A percentile compares a stretch with the other conserved stretches of the same genome.
Evolutionary conservation across 192 early-diverging fungal genomes (phyloP).

Genomic region (Mortierella alpina): DNA sequence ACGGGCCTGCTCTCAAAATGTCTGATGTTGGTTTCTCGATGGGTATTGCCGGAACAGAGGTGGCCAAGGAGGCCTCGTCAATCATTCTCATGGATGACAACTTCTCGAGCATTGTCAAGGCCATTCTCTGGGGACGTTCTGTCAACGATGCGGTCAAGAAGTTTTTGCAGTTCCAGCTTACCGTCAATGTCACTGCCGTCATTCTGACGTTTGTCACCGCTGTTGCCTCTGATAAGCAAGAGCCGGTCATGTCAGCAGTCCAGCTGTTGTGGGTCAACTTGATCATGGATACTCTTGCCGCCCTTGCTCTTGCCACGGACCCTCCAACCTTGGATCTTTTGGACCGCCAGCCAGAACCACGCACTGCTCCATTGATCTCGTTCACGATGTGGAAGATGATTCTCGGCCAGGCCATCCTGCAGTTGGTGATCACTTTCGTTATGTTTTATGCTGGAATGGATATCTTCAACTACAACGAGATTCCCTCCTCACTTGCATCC

Average conservation of each 20-base stretch:
- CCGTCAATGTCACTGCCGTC: constrained; percentile 94
- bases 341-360: constrained; percentile 85
- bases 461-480: constrained; percentile 60
- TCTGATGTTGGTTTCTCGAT: constrained; percentile 98
- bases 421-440: constrained; percentile 81
- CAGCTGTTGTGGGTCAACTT: constrained; percentile 98
- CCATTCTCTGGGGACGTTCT: constrained; percentile 95
- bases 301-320: constrained; percentile 95
- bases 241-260: constrained; percentile 90
- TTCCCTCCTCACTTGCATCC: constrained; percentile 27
- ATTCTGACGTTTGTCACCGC: constrained; percentile 82
- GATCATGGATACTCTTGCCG: constrained; percentile 99
- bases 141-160: constrained; percentile 98
- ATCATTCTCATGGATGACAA: constrained; percentile 98
- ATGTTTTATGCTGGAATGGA: constrained; percentile 72
- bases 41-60: constrained; percentile 98
- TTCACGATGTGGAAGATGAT: constrained; percentile 97
- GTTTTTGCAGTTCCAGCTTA: constrained; percentile 98
- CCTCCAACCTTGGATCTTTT: constrained; percentile 86
- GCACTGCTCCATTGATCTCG: constrained; percentile 82
- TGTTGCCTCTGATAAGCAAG: constrained; percentile 64
- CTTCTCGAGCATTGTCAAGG: constrained; percentile 95
- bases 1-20: constrained; percentile 90
- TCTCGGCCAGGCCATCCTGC: constrained; percentile 87
- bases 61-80: constrained; percentile 97